Percentiles rank a stretch among this genome's conserved stretches.
Evolutionary conservation across 495 filamentous ascomycete genomes (phyloP).

Genomic region (Monascus purpureus): DNA sequence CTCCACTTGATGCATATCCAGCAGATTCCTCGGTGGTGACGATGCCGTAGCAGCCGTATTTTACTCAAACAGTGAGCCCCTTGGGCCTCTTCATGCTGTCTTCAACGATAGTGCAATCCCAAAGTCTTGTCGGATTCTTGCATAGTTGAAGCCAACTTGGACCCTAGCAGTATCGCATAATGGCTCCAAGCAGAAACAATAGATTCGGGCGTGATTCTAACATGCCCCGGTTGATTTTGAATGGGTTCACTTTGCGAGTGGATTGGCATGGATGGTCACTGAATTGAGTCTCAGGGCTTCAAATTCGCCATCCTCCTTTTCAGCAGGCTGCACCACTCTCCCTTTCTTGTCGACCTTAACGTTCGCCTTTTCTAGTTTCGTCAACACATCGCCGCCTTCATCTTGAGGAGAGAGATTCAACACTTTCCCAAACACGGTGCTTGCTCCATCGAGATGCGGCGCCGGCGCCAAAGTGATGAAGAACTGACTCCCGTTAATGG

Average conservation of each 20-base stretch:
- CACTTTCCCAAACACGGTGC: slow-evolving; percentile 86
- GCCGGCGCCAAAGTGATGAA: slow-evolving; percentile 78
- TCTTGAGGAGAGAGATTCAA: slow-evolving; percentile 32
- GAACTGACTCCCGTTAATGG: slow-evolving; percentile 90
- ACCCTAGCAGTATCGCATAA: too few relatives aligned
- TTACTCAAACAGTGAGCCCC: too few relatives aligned
- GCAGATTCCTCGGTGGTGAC: too few relatives aligned
- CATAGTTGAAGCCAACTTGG: too few relatives aligned
- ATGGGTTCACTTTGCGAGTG: slow-evolving; percentile 68
- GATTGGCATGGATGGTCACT: slow-evolving; percentile 89
- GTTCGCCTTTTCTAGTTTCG: slow-evolving; percentile 61
- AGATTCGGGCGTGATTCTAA: too few relatives aligned
- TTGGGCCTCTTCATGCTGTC: too few relatives aligned
- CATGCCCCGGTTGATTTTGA: too few relatives aligned
- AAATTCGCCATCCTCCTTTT: slow-evolving; percentile 16
- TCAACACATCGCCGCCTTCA: slow-evolving; percentile 33
- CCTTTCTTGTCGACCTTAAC: slow-evolving; percentile 82
- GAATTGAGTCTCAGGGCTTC: slow-evolving; percentile 52
- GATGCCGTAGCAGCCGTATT: too few relatives aligned
- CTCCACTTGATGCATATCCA: too few relatives aligned
- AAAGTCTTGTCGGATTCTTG: too few relatives aligned
- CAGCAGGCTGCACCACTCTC: slow-evolving; percentile 45
- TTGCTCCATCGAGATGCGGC: slow-evolving; percentile 86
- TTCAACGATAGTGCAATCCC: too few relatives aligned
- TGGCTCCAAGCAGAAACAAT: too few relatives aligned